Evolutionary conservation across 495 filamentous ascomycete species (phyloP), one percentile per base, ranked within the genome.

Genomic region (Lasiosphaeriaceae sp.): DNA sequence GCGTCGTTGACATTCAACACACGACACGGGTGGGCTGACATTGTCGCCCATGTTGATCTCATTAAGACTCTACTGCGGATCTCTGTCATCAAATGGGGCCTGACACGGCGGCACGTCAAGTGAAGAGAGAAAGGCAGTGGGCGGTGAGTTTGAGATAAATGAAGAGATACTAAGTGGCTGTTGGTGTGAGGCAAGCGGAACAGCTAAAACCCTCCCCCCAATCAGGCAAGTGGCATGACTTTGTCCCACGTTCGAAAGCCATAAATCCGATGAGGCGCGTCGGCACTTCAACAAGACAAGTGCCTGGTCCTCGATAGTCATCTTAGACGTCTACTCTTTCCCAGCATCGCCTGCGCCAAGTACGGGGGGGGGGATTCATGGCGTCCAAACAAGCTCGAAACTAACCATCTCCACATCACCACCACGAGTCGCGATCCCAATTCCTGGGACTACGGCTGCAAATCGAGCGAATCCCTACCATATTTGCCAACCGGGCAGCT

Each of bases 1-100:
- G 16, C 74, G 62, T 11, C 73, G 64, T 35, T 74, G 71, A 52
- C 74, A 76, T 53, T 76, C 73, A 41, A 63, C 50, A 61, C 74
- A 77, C 19, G 69, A 65, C 19, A 65, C 52, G 1, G 47, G 29
- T 11, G 49, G 23, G 47, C 35, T 34, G 22, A 14, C 39, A 23
- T 26, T 56, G 35, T 49, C 26, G 16, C 45, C 41, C 55, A 59
- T 66, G 11, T 50, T 39, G 48, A n/a, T 11, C n/a, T 43, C 7
- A 5, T 17, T 43, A 11, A 4, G 39, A 16, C 9, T 14, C 5
- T 11, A 43, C 39, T 43, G n/a, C 12, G 5, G 39, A 11, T 4
- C 9, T 43, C 4, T 5, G 39, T 43, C 16, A 17, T 43, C 39
- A 43, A 14, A 31, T 31, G 26, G 4, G 26, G 26, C 3, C 3